Percentiles rank a stretch among this genome's conserved stretches.
Evolutionary conservation across 805 yeast genomes (phyloP).

Genomic region (Peterozyma toletana): DNA sequence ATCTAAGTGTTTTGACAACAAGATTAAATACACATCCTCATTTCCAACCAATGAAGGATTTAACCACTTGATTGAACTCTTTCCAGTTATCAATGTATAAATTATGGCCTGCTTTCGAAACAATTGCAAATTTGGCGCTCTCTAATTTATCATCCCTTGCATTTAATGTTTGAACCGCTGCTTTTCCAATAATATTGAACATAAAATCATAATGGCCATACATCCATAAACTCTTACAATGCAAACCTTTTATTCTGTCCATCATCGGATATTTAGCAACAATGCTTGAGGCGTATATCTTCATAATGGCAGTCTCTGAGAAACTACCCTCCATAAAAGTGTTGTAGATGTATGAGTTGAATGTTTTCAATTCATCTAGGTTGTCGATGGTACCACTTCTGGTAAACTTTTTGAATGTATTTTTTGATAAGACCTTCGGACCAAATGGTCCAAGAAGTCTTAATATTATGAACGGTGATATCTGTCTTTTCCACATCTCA

Average conservation of each 20-base stretch:
- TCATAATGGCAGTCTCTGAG: constrained; percentile 31
- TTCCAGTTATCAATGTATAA: constrained; percentile 58
- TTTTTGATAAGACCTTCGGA: constrained; percentile 17
- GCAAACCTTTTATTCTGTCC: constrained; percentile 40
- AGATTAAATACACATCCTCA: constrained; percentile 1
- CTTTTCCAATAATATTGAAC: constrained; percentile 55
- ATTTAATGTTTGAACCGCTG: constrained; percentile 24
- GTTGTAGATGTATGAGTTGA: constrained; percentile 25
- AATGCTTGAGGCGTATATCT: constrained; percentile 48
- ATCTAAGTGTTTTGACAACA: no score
- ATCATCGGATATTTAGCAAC: constrained; percentile 59
- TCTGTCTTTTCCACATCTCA: constrained; percentile 32
- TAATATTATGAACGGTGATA: constrained; percentile 40
- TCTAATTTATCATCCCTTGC: constrained; percentile 8
- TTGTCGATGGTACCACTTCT: constrained; percentile 17
- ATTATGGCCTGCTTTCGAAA: constrained; percentile 69
- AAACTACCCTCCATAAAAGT: constrained; percentile 21
- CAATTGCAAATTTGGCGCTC: constrained; percentile 26
- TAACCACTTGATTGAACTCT: constrained; percentile 43
- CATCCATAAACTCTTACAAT: constrained; percentile 33
- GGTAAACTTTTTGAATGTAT: constrained; percentile 20
- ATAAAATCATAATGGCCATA: constrained; percentile 76
- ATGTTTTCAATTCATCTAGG: constrained; percentile 19
- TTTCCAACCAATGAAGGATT: constrained; percentile 24
- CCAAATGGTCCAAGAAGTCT: constrained; percentile 35